Evolutionary conservation across 1,284 basidiomycete genomes (phyloP).

Genomic region (Thelephora terrestris): DNA sequence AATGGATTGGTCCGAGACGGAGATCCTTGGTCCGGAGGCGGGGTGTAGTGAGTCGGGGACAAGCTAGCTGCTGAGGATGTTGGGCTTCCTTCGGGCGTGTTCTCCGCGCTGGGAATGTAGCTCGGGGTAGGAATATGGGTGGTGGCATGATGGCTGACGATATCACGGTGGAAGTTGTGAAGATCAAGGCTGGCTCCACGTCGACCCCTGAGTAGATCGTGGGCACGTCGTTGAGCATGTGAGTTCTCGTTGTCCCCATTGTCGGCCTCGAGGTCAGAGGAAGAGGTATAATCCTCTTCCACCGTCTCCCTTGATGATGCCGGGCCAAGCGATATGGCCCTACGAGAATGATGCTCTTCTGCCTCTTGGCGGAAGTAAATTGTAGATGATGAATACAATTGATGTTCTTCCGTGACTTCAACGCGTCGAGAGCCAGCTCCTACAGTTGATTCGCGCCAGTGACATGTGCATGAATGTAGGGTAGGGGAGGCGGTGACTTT

Average conservation of each 20-base stretch:
- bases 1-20: not conserved
- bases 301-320: constrained; percentile 19
- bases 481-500: constrained; percentile 4
- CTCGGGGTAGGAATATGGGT: constrained; percentile 19
- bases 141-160: constrained; percentile 18
- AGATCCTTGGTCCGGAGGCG: not conserved
- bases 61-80: not conserved
- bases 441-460: constrained; percentile 19
- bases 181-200: constrained; percentile 23
- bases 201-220: constrained; percentile 12
- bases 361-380: constrained; percentile 52
- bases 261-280: constrained; percentile 19
- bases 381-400: constrained; percentile 63
- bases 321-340: constrained; percentile 76
- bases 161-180: constrained; percentile 21
- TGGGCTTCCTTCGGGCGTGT: not conserved
- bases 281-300: constrained; percentile 14
- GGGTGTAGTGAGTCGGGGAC: not conserved
- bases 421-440: constrained; percentile 74
- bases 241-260: constrained; percentile 25
- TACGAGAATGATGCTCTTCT: constrained; percentile 22
- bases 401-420: constrained; percentile 76
- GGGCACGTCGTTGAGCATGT: not conserved
- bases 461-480: not conserved
- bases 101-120: constrained; percentile 16